Evolutionary conservation across 2,329 filamentous ascomycete species (phyloP).

Genomic region (Apiospora koreana): DNA sequence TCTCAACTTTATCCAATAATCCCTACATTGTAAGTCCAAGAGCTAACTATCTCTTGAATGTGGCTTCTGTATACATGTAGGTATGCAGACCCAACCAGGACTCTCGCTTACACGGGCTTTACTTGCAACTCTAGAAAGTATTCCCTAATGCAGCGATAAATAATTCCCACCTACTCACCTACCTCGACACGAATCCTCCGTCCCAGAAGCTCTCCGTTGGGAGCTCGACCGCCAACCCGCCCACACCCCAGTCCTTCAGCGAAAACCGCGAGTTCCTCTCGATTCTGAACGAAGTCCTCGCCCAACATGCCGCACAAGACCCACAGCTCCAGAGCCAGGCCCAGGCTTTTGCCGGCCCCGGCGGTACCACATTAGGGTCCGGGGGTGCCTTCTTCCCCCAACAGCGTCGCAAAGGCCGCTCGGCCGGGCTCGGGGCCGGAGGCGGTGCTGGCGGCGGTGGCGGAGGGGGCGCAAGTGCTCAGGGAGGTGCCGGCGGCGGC

Average conservation of each 20-base stretch:
- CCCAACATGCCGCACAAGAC: conserved; percentile 57
- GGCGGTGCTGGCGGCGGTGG: conserved; percentile 46
- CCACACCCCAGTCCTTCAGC: conserved; percentile 59
- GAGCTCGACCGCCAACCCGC: conserved; percentile 58
- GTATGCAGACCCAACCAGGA: not conserved
- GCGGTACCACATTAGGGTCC: conserved; percentile 53
- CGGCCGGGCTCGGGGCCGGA: conserved; percentile 35
- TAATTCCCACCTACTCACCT: conserved; percentile 56
- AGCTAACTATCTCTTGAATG: not conserved
- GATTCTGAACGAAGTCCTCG: conserved; percentile 59
- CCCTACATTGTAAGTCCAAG: conserved; percentile 51
- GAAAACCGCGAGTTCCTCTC: conserved; percentile 61
- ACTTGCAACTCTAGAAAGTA: conserved; percentile 49
- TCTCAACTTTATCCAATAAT: conserved; percentile 53
- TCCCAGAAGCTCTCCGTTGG: conserved; percentile 58
- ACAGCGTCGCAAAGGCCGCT: conserved; percentile 31
- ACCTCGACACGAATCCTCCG: conserved; percentile 60
- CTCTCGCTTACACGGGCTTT: not conserved
- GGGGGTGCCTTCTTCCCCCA: conserved; percentile 53
- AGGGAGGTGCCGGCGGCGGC: conserved; percentile 62
- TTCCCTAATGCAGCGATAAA: conserved; percentile 50
- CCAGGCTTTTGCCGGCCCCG: conserved; percentile 59
- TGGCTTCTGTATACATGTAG: not conserved
- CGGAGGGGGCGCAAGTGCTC: conserved; percentile 57
- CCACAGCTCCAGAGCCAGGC: conserved; percentile 58